Evolutionary conservation across 495 filamentous ascomycete species (phyloP).

Genomic region (Penicillium bovifimosum): DNA sequence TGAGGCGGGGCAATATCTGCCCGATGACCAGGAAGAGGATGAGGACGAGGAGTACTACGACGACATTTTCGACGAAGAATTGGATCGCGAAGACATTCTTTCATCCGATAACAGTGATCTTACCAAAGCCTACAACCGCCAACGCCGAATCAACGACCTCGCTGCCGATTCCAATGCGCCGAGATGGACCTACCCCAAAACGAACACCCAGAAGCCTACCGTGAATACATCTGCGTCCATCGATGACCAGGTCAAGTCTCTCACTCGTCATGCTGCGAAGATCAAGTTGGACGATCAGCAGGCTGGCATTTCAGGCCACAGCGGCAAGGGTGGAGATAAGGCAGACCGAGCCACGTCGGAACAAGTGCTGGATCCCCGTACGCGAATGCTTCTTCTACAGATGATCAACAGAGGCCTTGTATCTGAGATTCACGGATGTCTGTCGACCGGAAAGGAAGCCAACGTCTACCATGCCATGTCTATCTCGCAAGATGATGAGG

Average conservation of each 20-base stretch:
- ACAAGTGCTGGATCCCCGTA: slow-evolving; percentile 87
- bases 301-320: slow-evolving; percentile 48
- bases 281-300: slow-evolving; percentile 71
- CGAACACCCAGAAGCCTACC: slow-evolving; percentile 76
- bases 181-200: slow-evolving; percentile 59
- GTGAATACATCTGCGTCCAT: slow-evolving; percentile 72
- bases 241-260: slow-evolving; percentile 79
- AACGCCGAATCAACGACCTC: slow-evolving; percentile 55
- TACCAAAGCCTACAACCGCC: slow-evolving; percentile 88
- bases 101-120: slow-evolving; percentile 61
- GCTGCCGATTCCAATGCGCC: slow-evolving; percentile 51
- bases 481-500: slow-evolving; percentile 38
- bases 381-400: slow-evolving; percentile 89
- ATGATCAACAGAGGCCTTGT: slow-evolving; percentile 85
- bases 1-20: slow-evolving; percentile 33
- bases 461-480: slow-evolving; percentile 87
- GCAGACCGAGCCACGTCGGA: slow-evolving; percentile 89
- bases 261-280: slow-evolving; percentile 84
- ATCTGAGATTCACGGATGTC: slow-evolving; percentile 80
- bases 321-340: slow-evolving; percentile 59
- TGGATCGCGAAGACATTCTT: slow-evolving; percentile 54
- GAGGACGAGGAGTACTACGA: slow-evolving; percentile 53
- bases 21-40: slow-evolving; percentile 26
- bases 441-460: slow-evolving; percentile 95
- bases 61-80: slow-evolving; percentile 51